These are phyloP conservation scores for Myxozyma monticola DNA, from an alignment of 805 yeast species.

Conservation along the genomic window DNA sequence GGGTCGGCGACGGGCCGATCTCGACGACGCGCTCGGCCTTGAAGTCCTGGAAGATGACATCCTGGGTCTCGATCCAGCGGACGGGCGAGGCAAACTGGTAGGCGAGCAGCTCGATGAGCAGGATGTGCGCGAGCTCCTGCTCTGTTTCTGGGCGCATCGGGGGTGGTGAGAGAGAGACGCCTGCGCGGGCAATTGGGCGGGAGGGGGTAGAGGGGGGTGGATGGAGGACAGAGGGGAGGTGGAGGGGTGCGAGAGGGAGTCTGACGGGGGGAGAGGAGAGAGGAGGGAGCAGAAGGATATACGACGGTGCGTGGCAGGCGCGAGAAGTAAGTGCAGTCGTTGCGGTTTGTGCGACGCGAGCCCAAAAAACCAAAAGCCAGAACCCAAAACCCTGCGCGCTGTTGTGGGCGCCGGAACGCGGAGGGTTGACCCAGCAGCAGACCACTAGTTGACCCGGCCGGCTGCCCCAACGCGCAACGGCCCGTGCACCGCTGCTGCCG, in stretches of 20 bases:
- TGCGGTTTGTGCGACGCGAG: too few relatives aligned
- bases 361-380: too few relatives aligned
- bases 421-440: too few relatives aligned
- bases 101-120: slow-evolving; percentile 93
- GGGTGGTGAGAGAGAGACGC: not conserved
- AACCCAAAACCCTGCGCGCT: too few relatives aligned
- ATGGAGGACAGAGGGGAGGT: not conserved
- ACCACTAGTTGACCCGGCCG: too few relatives aligned
- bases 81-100: slow-evolving; percentile 99
- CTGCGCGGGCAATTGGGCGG: not conserved
- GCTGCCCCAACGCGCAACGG: too few relatives aligned
- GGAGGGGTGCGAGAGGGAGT: not conserved
- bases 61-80: slow-evolving; percentile 99
- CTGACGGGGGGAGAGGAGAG: not conserved
- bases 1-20: slow-evolving; percentile 98
- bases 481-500: too few relatives aligned
- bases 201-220: slow-evolving; percentile 1
- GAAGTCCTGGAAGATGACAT: slow-evolving; percentile 89
- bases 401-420: too few relatives aligned
- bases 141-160: slow-evolving; percentile 89
- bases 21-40: slow-evolving; percentile 97
- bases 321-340: too few relatives aligned
- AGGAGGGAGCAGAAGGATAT: slow-evolving; percentile 1
- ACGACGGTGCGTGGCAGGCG: too few relatives aligned
- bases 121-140: slow-evolving; percentile 94